Conservation (phyloP, 331 rosid species). For the Cydonia oblonga region DNA sequence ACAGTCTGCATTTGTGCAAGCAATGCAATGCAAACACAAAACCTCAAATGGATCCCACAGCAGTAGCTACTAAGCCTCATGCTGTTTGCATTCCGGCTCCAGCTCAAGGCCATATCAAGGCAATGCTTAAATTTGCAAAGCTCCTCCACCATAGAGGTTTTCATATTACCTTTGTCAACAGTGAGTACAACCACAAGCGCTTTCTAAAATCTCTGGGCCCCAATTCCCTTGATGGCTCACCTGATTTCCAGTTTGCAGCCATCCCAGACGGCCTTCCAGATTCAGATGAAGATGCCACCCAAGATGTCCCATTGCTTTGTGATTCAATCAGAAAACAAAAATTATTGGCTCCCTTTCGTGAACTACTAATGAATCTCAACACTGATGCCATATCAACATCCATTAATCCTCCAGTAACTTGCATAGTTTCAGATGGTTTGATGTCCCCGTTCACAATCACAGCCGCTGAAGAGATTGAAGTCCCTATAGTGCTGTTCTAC, state of each 20-base stretch:
- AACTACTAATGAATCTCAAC: no score
- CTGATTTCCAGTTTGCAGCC: background rate
- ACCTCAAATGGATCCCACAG: no score
- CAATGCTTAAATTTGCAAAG: background rate
- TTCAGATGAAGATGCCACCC: background rate
- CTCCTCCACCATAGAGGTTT: background rate
- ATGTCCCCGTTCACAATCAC: background rate
- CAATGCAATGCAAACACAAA: no score
- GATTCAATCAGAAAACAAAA: background rate
- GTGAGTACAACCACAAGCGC: no score
- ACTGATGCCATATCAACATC: no score
- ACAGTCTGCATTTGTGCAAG: no score
- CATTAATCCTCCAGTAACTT: no score
- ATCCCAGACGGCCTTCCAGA: background rate
- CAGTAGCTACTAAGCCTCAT: background rate
- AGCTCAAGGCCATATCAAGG: background rate
- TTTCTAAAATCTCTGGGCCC: no score
- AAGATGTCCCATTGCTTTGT: background rate
- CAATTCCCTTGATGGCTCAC: background rate
- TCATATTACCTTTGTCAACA: background rate
- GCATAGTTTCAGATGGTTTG: background rate
- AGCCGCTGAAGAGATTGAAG: background rate
- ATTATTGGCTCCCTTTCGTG: no score
- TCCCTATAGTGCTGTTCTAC: background rate
- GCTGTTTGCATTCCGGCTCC: background rate